phyloP scores from a whole-genome alignment of 2,329 filamentous ascomycete genomes.

The Ascochyta lentis region DNA sequence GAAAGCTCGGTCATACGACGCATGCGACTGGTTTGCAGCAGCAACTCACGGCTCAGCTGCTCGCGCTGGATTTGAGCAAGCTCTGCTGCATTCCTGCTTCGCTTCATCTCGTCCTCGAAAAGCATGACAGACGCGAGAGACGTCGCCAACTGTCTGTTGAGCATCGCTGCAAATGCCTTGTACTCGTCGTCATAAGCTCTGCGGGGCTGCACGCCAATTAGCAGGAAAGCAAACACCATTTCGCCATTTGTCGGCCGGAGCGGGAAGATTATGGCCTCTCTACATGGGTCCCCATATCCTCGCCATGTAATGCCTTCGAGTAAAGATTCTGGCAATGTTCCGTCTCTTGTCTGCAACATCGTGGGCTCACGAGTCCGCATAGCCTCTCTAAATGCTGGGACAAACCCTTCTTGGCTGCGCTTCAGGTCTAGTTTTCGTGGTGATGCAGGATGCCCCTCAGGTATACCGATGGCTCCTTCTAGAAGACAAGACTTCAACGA shows the following conservation, averaged over 20 bases:
- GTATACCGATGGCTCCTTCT: slow-evolving; percentile 44
- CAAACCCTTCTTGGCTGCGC: slow-evolving; percentile 38
- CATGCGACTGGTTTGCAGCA: slow-evolving; percentile 42
- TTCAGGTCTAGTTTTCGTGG: slow-evolving; percentile 38
- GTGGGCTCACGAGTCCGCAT: slow-evolving; percentile 42
- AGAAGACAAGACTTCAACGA: slow-evolving; percentile 39
- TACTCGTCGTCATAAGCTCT: slow-evolving; percentile 46
- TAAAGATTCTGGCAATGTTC: slow-evolving; percentile 34
- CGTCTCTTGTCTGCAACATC: slow-evolving; percentile 34
- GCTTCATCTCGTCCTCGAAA: slow-evolving; percentile 43
- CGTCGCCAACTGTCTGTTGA: slow-evolving; percentile 44
- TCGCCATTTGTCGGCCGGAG: slow-evolving; percentile 39
- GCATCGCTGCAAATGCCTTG: slow-evolving; percentile 36
- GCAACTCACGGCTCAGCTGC: slow-evolving; percentile 35
- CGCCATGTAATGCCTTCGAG: slow-evolving; percentile 42
- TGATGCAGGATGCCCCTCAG: slow-evolving; percentile 37
- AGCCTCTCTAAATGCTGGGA: slow-evolving; percentile 44
- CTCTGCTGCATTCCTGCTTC: slow-evolving; percentile 35
- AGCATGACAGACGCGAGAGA: slow-evolving; percentile 43
- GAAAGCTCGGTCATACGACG: slow-evolving; percentile 45
- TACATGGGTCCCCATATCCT: slow-evolving; percentile 43
- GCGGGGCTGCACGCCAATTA: slow-evolving; percentile 43
- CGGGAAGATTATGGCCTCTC: slow-evolving; percentile 44
- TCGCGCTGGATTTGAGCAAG: slow-evolving; percentile 38
- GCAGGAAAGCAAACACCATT: slow-evolving; percentile 40